phyloP scores from a whole-genome alignment of 2,329 filamentous ascomycete genomes.

The Colletotrichum scovillei region DNA sequence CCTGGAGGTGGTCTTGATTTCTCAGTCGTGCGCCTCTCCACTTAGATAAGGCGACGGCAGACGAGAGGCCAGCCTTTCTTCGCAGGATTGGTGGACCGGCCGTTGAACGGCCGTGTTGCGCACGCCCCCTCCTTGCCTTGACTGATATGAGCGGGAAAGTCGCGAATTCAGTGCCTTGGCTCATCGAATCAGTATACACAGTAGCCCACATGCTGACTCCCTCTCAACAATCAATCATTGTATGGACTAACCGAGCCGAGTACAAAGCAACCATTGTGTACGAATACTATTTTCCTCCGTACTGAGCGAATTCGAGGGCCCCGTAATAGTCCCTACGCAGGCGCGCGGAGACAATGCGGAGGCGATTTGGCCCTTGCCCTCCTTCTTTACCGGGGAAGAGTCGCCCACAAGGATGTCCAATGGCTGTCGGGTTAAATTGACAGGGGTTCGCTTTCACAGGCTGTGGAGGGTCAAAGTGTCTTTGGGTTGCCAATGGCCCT shows the following conservation, averaged over 20 bases:
- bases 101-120: constrained; percentile 26
- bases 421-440: background rate
- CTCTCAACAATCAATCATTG: background rate
- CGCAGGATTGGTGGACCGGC: constrained; percentile 26
- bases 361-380: constrained; percentile 23
- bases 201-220: background rate
- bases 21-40: constrained; percentile 15
- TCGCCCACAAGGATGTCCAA: constrained; percentile 2
- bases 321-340: background rate
- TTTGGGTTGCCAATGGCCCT: background rate
- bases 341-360: constrained; percentile 25
- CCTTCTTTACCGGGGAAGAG: constrained; percentile 24
- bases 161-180: constrained; percentile 12
- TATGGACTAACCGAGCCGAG: background rate
- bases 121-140: constrained; percentile 19
- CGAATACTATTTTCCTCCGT: background rate
- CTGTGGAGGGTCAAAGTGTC: background rate
- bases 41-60: constrained; percentile 35
- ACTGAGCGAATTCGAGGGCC: background rate
- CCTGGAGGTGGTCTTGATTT: constrained; percentile 9
- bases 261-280: background rate
- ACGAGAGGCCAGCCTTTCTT: constrained; percentile 33
- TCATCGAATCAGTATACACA: constrained; percentile 22
- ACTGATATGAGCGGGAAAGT: background rate
- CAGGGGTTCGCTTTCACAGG: background rate